Percentiles rank a stretch among this genome's conserved stretches.
Conservation (phyloP, 1,284 basidiomycete genomes). For the Ustilago vetiveriae region DNA sequence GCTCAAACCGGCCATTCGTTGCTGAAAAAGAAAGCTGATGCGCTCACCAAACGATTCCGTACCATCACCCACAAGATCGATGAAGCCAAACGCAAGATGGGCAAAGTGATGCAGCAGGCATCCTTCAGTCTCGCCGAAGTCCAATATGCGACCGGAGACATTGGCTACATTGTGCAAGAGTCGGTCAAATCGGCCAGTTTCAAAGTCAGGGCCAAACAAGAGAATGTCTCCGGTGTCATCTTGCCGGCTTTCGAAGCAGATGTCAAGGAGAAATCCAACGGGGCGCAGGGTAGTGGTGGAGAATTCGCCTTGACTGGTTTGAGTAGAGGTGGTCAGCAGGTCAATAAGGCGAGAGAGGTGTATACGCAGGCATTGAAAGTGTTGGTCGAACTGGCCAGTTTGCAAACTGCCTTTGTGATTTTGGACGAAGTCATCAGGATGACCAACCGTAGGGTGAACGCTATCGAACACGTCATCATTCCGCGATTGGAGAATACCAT, state of each 20-base stretch:
- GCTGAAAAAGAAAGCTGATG: conserved; percentile 96
- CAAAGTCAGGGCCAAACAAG: conserved; percentile 91
- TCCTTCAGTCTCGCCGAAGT: conserved; percentile 99
- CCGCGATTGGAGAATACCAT: conserved; percentile 96
- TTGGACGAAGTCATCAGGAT: conserved; percentile 98
- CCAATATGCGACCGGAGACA: conserved; percentile 91
- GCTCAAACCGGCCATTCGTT: conserved; percentile 97
- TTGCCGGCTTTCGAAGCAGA: conserved; percentile 82
- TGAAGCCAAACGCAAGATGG: conserved; percentile 99
- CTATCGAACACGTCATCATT: conserved; percentile 97
- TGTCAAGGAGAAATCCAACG: conserved; percentile 33
- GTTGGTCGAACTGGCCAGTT: conserved; percentile 92
- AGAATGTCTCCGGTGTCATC: conserved; percentile 98
- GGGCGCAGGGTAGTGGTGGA: conserved; percentile 14
- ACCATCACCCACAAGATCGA: conserved; percentile 73
- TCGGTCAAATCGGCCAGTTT: conserved; percentile 80
- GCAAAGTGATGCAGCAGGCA: conserved; percentile 95
- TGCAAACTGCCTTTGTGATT: conserved; percentile 94
- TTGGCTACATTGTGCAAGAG: conserved; percentile 77
- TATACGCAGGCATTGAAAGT: conserved; percentile 98
- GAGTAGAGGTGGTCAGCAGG: conserved; percentile 94
- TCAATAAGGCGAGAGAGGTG: conserved; percentile 89
- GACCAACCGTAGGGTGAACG: conserved; percentile 97
- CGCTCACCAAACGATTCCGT: conserved; percentile 89
- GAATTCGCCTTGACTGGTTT: conserved; percentile 99